Base-by-base conservation (phyloP, 805 yeast genomes). In the Zygotorulaspora danielsina region DNA sequence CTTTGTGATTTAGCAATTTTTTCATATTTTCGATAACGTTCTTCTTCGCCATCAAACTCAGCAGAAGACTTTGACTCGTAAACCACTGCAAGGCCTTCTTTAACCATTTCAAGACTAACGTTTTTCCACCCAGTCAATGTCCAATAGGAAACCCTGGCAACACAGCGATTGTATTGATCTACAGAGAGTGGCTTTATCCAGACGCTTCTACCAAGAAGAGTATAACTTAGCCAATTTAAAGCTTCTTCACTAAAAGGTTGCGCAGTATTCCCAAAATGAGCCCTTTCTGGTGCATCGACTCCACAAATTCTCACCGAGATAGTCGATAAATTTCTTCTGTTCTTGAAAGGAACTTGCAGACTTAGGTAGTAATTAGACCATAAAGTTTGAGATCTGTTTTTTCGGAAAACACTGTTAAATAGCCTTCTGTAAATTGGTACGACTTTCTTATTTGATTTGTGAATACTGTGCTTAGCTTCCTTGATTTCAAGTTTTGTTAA, bases 221-320 rank as follows among this genome's bases (percentile, higher is more conserved):
- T 83, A 10, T 63, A 50, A 25, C 81, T 68, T 22, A 93, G 66
- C 96, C 96, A 93, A 4, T 54, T 55, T 40, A 89, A 61, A 0
- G 97, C 93, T 50, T 93, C 97, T 28, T 79, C 85, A 24, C 93
- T 78, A 56, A 64, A 84, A 0, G 93, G 90, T 58, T 93, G 98
- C 0, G 95, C 83, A 0, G 94, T 88, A 44, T 84, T 83, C 1
- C 98, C 98, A 62, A 86, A 93, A 66, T 93, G 97, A 1, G 95
- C 76, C 30, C 94, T 69, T 57, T 93, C 98, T 1, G 98, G 98
- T 0, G 98, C 98, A 70, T 93, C 98, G 11, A 90, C 81, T 0
- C 97, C 98, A 62, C 93, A 84, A 15, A 93, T 65, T 34, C 98
- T 70, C 4, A 93, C 76, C 61, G 82, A 80, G 25, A 93, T 66